Conservation (phyloP, 352 stramenopile genomes). For the Blastocystis sp. region DNA sequence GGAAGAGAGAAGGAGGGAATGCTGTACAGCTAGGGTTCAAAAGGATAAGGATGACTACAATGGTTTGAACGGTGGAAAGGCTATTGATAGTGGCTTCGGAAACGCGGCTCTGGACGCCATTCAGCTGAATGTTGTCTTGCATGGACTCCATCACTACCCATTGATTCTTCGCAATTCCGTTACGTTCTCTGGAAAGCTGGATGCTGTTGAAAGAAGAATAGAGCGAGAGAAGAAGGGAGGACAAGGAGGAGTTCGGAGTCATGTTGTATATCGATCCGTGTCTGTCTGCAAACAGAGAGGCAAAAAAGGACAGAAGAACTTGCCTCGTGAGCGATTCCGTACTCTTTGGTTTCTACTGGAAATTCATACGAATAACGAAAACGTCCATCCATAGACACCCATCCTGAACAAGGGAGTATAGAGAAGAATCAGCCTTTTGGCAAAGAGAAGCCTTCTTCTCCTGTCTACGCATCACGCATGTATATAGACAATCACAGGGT, state of each 20-base stretch:
- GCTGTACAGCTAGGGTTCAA: not conserved
- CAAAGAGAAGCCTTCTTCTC: not conserved
- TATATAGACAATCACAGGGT: not conserved
- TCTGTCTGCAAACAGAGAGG: slow-evolving; percentile 42
- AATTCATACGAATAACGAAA: not conserved
- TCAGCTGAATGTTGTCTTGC: not conserved
- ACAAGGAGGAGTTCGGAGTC: not conserved
- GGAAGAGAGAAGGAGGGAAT: not conserved
- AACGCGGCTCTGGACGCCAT: not conserved
- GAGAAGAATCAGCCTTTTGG: not conserved
- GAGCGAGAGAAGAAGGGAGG: slow-evolving; percentile 24
- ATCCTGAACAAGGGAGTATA: slow-evolving; percentile 33
- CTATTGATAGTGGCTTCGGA: not conserved
- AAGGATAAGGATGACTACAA: not conserved
- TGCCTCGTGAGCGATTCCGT: not conserved
- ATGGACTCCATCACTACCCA: not conserved
- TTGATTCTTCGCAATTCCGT: too few species aligned
- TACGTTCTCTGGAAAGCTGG: not conserved
- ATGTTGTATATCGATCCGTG: slow-evolving; percentile 55
- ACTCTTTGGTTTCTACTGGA: not conserved
- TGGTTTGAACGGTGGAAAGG: slow-evolving; percentile 25
- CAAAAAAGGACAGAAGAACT: slow-evolving; percentile 51
- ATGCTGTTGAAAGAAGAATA: slow-evolving; percentile 47
- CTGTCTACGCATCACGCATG: not conserved
- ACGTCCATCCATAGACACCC: slow-evolving; percentile 52